Percentiles rank a stretch among this genome's conserved stretches.
These are phyloP conservation scores for Shiraia bambusicola DNA, from an alignment of 2,329 filamentous ascomycete genomes.

Conservation along the genomic window DNA sequence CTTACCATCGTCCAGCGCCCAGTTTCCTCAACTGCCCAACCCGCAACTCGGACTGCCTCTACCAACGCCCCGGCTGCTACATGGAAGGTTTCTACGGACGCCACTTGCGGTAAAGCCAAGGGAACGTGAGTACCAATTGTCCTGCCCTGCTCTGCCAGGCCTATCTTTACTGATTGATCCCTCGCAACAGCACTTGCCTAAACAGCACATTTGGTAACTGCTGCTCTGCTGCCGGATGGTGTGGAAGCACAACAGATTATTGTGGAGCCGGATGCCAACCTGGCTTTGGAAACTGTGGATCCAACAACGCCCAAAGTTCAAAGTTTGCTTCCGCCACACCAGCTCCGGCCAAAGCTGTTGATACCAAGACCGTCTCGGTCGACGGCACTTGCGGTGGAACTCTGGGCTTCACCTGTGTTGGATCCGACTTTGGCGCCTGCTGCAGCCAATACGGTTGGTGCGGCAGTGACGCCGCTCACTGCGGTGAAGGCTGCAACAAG, in stretches of 20 bases:
- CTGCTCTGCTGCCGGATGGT: conserved; percentile 49
- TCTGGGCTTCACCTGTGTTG: conserved; percentile 16
- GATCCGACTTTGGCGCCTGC: conserved; percentile 43
- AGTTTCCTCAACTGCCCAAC: conserved; percentile 1
- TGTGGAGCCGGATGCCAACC: conserved; percentile 37
- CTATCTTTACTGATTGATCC: conserved; percentile 3
- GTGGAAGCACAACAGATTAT: conserved; percentile 35
- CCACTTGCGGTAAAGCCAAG: conserved; percentile 45
- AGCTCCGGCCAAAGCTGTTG: not conserved
- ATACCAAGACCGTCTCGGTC: conserved; percentile 10
- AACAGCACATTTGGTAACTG: conserved; percentile 48
- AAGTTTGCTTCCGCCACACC: too few relatives aligned
- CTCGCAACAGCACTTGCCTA: conserved; percentile 38
- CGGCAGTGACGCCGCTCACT: conserved; percentile 9
- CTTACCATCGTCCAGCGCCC: conserved; percentile 8
- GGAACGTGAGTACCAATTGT: conserved; percentile 26
- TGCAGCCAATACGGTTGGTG: conserved; percentile 47
- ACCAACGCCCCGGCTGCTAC: conserved; percentile 16
- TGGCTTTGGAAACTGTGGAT: conserved; percentile 34
- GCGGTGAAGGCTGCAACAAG: conserved; percentile 13
- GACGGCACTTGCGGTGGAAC: conserved; percentile 15
- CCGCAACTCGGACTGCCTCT: conserved; percentile 9
- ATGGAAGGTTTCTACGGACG: conserved; percentile 43
- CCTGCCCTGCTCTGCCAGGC: too few relatives aligned
- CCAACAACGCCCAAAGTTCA: too few relatives aligned